Evolutionary conservation across 192 early-diverging fungal genomes (phyloP), one percentile per base, ranked within the genome.

Genomic region (Spinellus fusiger): DNA sequence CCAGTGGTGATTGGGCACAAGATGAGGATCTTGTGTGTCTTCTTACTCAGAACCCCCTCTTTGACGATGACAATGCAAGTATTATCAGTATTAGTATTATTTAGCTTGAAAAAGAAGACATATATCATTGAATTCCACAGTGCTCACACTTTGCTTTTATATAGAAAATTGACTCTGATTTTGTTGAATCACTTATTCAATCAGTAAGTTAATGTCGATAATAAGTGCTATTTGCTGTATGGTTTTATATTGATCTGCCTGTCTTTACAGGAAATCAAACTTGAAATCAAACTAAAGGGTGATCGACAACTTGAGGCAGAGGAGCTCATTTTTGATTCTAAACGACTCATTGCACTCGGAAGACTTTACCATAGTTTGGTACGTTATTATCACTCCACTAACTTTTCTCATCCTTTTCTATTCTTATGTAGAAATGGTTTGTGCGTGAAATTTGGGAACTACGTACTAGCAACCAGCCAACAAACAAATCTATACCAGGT

Each of bases 261-360:
- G 23, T 47, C 13, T 40, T 29, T 13, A 29, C 54, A 86, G 80
- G 94, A 96, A 84, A 90, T 88, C 1, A 70, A 66, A 38, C 49
- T 86, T 38, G 90, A 94, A 65, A 72, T 89, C 71, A 80, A 79
- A 12, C 76, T 94, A 20, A 94, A 94, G 62, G 75, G 83, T 0
- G 92, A 92, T 55, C 72, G 93, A 22, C 85, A 86, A 3, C 79
- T 97, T 27, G 76, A 87, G 49, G 66, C 81, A 12, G 78, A 80
- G 58, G 93, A 97, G 64, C 79, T 97, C 2, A 78, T 97, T n/a
- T 85, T 94, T 49, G 94, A 97, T 35, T 70, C 73, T 20, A 89
- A 88, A 59, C 92, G 79, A 50, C 59, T 97, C 32, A 81, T 84
- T 55, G 64, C 79, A 2, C 51, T 94, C 13, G 90, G 87, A 2